Conservation (phyloP, 1,284 basidiomycete genomes). For the Ustilago loliicola region DNA sequence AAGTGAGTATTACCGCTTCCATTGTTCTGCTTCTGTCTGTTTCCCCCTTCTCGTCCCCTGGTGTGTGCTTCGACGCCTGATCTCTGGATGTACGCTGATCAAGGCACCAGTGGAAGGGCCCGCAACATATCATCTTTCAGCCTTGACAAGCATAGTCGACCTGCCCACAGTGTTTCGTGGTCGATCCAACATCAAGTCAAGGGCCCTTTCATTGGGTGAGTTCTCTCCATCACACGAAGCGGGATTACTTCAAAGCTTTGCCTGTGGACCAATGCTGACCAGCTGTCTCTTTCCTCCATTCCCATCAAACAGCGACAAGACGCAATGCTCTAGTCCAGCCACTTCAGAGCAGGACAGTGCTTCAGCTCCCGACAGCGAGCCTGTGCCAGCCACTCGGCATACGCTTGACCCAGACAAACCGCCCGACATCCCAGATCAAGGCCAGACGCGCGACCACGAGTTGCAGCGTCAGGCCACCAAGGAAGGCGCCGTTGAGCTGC, state of each 20-base stretch:
- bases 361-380: background rate
- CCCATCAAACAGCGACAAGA: conserved; percentile 24
- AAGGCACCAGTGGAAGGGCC: conserved; percentile 37
- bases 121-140: conserved; percentile 5
- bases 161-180: background rate
- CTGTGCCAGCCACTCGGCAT: background rate
- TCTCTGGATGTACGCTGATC: background rate
- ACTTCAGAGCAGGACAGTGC: conserved; percentile 14
- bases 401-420: conserved; percentile 35
- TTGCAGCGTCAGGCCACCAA: conserved; percentile 41
- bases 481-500: conserved; percentile 41
- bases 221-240: background rate
- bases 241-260: background rate
- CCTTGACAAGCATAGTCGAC: conserved; percentile 3
- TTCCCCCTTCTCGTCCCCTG: background rate
- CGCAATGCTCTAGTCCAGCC: background rate
- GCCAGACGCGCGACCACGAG: conserved; percentile 31
- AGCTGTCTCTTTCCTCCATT: background rate
- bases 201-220: conserved; percentile 48
- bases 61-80: background rate
- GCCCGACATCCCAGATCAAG: conserved; percentile 17
- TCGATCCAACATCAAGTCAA: background rate
- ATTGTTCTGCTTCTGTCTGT: background rate
- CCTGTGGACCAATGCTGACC: conserved; percentile 1
- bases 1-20: conserved; percentile 72